A percentile compares a stretch with the other conserved stretches of the same genome.
phyloP scores from a whole-genome alignment of 169 alveolate species.

The Toxoplasma gondii region DNA sequence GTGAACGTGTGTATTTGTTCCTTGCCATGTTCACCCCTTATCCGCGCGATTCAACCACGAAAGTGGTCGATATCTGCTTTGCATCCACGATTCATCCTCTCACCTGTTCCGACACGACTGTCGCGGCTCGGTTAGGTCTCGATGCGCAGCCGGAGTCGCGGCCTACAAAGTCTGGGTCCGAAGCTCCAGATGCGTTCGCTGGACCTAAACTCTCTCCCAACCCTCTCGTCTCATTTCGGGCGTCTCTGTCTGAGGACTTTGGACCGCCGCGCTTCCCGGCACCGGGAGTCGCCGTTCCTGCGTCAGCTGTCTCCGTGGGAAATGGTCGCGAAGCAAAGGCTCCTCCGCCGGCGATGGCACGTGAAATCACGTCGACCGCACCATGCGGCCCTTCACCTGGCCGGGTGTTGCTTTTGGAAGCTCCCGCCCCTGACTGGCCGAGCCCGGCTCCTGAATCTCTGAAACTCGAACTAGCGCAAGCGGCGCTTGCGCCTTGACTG shows the following conservation, averaged over 20 bases:
- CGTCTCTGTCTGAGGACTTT: not conserved
- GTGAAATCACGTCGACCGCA: not conserved
- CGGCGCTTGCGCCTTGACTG: not conserved
- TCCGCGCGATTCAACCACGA: too few species aligned
- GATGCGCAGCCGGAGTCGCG: not conserved
- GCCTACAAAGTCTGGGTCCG: not conserved
- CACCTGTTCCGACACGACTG: not conserved
- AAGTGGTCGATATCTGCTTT: too few species aligned
- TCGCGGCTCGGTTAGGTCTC: not conserved
- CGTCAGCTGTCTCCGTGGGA: not conserved
- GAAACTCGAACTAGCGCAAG: not conserved
- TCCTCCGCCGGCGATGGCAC: not conserved
- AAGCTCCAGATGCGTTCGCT: not conserved
- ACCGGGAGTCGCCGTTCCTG: not conserved
- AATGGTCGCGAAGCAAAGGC: not conserved
- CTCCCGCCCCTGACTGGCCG: not conserved
- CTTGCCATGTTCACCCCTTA: too few species aligned
- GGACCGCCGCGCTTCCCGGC: not conserved
- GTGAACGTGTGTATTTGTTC: too few species aligned
- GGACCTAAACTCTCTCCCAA: not conserved
- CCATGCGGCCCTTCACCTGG: not conserved
- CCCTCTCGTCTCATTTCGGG: not conserved
- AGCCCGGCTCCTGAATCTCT: not conserved
- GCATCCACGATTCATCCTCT: too few species aligned
- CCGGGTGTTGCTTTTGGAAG: not conserved